Base-by-base conservation (phyloP, 768 basidiomycete species). In the Lactifluus echinatus region DNA sequence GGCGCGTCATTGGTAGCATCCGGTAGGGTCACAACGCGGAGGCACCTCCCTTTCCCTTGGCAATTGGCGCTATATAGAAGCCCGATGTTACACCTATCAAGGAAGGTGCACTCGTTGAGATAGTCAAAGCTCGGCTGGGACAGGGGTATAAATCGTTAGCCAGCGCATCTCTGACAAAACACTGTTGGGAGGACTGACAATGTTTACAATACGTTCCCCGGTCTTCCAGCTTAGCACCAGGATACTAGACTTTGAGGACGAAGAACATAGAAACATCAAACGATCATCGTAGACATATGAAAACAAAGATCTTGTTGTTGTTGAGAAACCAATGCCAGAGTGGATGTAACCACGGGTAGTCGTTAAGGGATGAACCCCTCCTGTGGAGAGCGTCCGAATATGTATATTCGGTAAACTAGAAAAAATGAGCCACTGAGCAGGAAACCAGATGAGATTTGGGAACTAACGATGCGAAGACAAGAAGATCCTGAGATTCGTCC, bases 401-500 rank as follows among this genome's bases (percentile, higher is more conserved):
- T 49, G n/a, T 47, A 56, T 34, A 8, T 34, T 19, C 7, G 14
- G 5, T 23, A 34, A 36, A 42, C 55, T 56, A 23, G 24, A 12
- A 15, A 47, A 34, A 0, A 21, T 24, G 23, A 8, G 37, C 15
- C 4, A 17, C 8, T 5, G 29, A 21, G 11, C 21, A 37, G 2
- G 19, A 8, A 37, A 34, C n/a, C 12, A 21, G 10, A 23, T 2
- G 48, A 29, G 19, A 6, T 15, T 21, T 34, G 17, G 28, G 23
- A 34, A 43, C 47, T 31, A 8, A 56, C 55, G 8, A 43, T 8
- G 29, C 19, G 31, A 56, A 48, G 28, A 56, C 29, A 8, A 56
- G 40, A 23, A 56, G 55, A 21, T 56, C 55, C n/a, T 49, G 55
- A 5, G 55, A 42, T 15, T 56, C 55, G 21, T 56, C 55, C 6